Conservation (phyloP, 2,329 filamentous ascomycete species). For the Lecanosticta acicola region DNA sequence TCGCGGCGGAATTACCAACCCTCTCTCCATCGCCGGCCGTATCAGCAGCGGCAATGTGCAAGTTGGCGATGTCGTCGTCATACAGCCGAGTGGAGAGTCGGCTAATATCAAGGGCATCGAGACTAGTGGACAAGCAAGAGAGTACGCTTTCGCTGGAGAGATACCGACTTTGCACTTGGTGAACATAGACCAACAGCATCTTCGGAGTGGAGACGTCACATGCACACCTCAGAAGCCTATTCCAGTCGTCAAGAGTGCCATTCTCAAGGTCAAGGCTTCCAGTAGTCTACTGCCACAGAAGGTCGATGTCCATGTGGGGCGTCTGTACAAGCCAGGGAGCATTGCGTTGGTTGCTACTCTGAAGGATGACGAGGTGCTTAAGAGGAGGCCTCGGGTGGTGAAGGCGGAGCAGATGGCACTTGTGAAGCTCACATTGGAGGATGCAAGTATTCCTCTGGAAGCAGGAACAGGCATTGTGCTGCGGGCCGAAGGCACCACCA, state of each 20-base stretch:
- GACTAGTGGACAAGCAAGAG: conserved; percentile 63
- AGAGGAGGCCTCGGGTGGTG: conserved; percentile 80
- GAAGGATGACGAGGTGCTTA: conserved; percentile 60
- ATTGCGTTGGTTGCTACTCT: conserved; percentile 69
- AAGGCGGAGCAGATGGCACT: conserved; percentile 70
- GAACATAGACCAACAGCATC: conserved; percentile 72
- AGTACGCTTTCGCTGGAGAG: conserved; percentile 91
- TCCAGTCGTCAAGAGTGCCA: conserved; percentile 65
- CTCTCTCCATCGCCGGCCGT: conserved; percentile 78
- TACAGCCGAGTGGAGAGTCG: conserved; percentile 75
- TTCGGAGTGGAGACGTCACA: conserved; percentile 76
- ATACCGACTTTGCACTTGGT: conserved; percentile 78
- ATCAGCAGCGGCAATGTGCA: conserved; percentile 81
- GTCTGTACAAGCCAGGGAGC: conserved; percentile 70
- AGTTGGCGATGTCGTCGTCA: conserved; percentile 70
- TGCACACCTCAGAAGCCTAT: conserved; percentile 61
- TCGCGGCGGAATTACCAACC: conserved; percentile 69
- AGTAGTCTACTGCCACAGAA: conserved; percentile 83
- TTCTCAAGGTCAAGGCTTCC: conserved; percentile 79
- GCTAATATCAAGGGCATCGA: conserved; percentile 78
- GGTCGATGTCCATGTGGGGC: conserved; percentile 81
- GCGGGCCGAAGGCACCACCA: conserved; percentile 71
- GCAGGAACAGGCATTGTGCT: conserved; percentile 74
- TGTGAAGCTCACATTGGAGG: conserved; percentile 56
- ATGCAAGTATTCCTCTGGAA: conserved; percentile 71